Evolutionary conservation across 2,329 filamentous ascomycete genomes (phyloP), one percentile per base, ranked within the genome.

Genomic region (Cladophialophora psammophila): DNA sequence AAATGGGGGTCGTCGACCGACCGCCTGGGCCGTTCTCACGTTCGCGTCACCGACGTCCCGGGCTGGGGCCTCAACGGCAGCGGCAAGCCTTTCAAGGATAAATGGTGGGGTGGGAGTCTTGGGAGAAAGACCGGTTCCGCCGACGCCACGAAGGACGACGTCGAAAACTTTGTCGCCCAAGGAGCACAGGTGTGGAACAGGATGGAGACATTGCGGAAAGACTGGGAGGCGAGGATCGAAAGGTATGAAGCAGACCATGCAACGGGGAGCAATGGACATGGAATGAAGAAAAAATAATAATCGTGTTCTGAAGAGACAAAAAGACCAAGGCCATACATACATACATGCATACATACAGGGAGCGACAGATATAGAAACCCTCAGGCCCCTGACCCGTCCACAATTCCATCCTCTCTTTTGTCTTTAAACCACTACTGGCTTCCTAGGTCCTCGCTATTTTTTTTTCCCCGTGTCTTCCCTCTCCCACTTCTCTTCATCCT

Each of bases 1-100:
- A 98, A 98, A 81, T 98, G 94, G 94, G 94, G 94, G 2, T 91
- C 90, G 35, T 86, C 87, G n/a, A 86, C 85, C 8, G 85, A 90
- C 70, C 77, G 85, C 10, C 77, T 80, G 0, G 80, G 83, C 20
- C 85, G 86, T 66, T 81, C 85, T 45, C 87, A 92, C 5, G 90
- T 90, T 78, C 65, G 65, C 15, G 87, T 88, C 74, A 96, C 93
- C 1, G 92, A 97, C 78, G 90, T 96, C 2, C 88, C 92, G 52
- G 92, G 93, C 7, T 97, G 94, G 93, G 94, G 93, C 0, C 83
- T 82, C 76, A 84, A 85, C 53, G 87, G 87, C 2, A 81, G 80
- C 36, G 76, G 86, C 35, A 79, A 57, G 20, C 59, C 66, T 1
- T 72, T 68, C 63, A 65, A 56, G 32, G 63, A 68, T n/a, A 68